A percentile compares a stretch with the other conserved stretches of the same genome.
Evolutionary conservation across 305 asterid species (phyloP).

Genomic region (Fraxinus greggii): DNA sequence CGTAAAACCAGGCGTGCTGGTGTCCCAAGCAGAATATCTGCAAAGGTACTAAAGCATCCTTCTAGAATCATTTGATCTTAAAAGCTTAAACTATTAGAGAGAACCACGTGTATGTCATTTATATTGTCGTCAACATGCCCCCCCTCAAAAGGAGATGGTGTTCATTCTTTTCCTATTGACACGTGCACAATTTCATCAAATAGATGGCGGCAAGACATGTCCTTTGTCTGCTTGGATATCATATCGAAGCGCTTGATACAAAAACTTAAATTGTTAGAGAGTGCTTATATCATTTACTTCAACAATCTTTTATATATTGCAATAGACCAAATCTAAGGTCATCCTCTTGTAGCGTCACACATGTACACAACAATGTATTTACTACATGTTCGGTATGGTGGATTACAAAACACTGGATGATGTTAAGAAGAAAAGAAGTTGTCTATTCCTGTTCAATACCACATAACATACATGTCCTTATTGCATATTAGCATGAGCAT

Average conservation of each 20-base stretch:
- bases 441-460: not conserved
- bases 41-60: not conserved
- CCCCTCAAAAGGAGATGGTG: not conserved
- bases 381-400: not conserved
- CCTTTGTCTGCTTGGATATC: not conserved
- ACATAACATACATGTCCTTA: not conserved
- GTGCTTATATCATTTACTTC: not conserved
- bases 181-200: not conserved
- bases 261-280: not conserved
- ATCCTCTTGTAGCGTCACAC: not conserved
- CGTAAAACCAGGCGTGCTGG: not conserved
- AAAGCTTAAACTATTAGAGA: not conserved
- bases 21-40: not conserved
- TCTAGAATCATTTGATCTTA: not conserved
- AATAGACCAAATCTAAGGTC: not conserved
- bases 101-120: not conserved
- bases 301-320: not conserved
- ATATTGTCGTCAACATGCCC: not conserved
- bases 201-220: not conserved
- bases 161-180: not conserved
- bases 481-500: not conserved
- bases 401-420: not conserved
- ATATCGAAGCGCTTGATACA: not conserved
- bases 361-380: not conserved
- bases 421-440: not conserved